These are phyloP conservation scores for Mucuna pruriens DNA, from an alignment of 306 rosid species.

Conservation along the genomic window DNA sequence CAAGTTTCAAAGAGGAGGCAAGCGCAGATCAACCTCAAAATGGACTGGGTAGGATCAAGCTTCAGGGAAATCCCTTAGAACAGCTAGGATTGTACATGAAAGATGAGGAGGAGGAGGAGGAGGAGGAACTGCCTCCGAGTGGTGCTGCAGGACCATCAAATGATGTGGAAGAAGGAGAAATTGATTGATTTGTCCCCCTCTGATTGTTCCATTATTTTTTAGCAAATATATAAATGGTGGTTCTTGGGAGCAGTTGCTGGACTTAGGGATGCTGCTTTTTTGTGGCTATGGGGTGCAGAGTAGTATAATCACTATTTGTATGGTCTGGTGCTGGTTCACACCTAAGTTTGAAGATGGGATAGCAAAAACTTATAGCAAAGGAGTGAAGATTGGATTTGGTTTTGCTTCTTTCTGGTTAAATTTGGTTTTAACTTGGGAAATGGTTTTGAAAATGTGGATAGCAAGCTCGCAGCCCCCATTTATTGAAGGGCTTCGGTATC, in stretches of 20 bases:
- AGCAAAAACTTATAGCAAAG: slow-evolving; percentile 38
- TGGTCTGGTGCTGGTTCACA: slow-evolving; percentile 22
- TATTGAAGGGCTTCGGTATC: slow-evolving; percentile 36
- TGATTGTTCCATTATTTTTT: background rate
- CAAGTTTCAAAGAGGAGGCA: slow-evolving; percentile 62
- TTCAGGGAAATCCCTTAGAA: slow-evolving; percentile 79
- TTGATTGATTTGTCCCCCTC: slow-evolving; percentile 47
- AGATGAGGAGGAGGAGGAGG: slow-evolving; percentile 80
- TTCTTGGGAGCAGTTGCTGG: slow-evolving; percentile 19
- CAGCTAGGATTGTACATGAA: slow-evolving; percentile 86
- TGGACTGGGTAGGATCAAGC: slow-evolving; percentile 68
- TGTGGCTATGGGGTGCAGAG: slow-evolving; percentile 4
- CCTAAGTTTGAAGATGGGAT: slow-evolving; percentile 34
- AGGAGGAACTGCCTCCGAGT: slow-evolving; percentile 55
- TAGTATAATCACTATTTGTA: background rate
- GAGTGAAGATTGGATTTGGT: slow-evolving; percentile 44
- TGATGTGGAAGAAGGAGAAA: slow-evolving; percentile 86
- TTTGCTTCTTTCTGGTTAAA: slow-evolving; percentile 43
- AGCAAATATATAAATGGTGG: slow-evolving; percentile 33
- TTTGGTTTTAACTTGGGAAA: slow-evolving; percentile 44
- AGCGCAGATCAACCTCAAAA: slow-evolving; percentile 58
- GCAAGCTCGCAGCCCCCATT: slow-evolving; percentile 32
- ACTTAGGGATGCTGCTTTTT: slow-evolving; percentile 18
- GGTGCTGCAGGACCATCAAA: slow-evolving; percentile 51
- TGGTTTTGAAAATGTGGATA: slow-evolving; percentile 27